A percentile compares a stretch with the other conserved stretches of the same genome.
Evolutionary conservation across 108 stramenopile genomes (phyloP).

Genomic region (Pseudonitzschia delicatissima): DNA sequence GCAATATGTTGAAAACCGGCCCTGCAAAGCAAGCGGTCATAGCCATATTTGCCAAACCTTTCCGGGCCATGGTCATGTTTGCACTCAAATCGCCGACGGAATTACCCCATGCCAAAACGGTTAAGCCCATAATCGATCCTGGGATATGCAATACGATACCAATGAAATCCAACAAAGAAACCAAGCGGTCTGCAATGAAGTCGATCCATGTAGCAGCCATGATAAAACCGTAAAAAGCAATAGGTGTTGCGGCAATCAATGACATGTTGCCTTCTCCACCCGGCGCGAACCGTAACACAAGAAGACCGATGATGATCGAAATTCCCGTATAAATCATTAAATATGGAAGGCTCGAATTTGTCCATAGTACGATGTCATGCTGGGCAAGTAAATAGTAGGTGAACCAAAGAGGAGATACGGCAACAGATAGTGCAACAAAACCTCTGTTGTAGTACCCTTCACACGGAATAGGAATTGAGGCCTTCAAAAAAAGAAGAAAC

Average conservation of each 20-base stretch:
- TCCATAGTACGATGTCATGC: constrained; percentile 51
- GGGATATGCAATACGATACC: constrained; percentile 84
- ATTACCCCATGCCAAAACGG: constrained; percentile 95
- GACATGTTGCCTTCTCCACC: constrained; percentile 76
- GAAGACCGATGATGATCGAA: constrained; percentile 21
- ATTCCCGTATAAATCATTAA: constrained; percentile 37
- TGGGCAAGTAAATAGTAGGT: constrained; percentile 55
- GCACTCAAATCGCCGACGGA: constrained; percentile 89
- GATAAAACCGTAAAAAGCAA: constrained; percentile 85
- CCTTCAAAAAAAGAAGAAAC: constrained; percentile 1
- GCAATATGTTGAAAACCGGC: constrained; percentile 93
- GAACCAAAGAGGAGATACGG: constrained; percentile 75
- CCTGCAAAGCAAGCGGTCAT: constrained; percentile 93
- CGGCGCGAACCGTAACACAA: constrained; percentile 69
- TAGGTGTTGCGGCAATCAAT: constrained; percentile 64
- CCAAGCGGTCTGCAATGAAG: constrained; percentile 88
- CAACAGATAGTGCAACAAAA: constrained; percentile 68
- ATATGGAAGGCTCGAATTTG: constrained; percentile 10
- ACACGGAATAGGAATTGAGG: constrained; percentile 78
- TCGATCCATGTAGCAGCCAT: constrained; percentile 95
- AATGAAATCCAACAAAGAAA: constrained; percentile 77
- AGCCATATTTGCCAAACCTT: constrained; percentile 90
- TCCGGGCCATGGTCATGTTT: constrained; percentile 92
- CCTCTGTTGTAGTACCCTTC: constrained; percentile 85
- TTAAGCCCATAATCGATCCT: constrained; percentile 84